phyloP scores from a whole-genome alignment of 768 basidiomycete genomes.

The Termitomyces sp. region DNA sequence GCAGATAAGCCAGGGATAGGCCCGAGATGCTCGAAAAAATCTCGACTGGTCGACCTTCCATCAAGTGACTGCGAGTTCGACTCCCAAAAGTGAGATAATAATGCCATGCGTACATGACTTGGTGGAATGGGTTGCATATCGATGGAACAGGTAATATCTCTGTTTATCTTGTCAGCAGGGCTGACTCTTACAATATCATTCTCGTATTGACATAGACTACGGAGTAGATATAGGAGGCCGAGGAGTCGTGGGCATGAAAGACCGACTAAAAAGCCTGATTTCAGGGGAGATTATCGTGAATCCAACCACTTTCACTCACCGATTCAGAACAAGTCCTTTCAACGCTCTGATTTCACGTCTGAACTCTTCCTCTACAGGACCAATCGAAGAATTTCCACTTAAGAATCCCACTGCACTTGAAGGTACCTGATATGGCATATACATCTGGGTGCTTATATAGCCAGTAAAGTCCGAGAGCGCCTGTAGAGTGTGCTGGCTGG shows the following conservation, averaged over 20 bases:
- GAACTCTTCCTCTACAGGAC: conserved; percentile 60
- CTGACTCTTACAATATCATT: not conserved
- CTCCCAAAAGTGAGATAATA: not conserved
- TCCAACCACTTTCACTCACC: conserved; percentile 33
- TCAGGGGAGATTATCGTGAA: not conserved
- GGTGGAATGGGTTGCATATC: not conserved
- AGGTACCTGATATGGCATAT: conserved; percentile 39
- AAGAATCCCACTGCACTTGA: conserved; percentile 20
- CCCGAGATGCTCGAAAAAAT: not conserved
- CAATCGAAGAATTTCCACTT: conserved; percentile 17
- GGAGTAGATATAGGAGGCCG: conserved; percentile 11
- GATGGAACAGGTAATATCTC: not conserved
- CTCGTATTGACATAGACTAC: not conserved
- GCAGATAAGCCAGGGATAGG: not conserved
- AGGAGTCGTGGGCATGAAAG: conserved; percentile 31
- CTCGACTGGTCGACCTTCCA: not conserved
- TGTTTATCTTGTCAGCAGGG: not conserved
- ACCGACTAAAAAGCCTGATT: conserved; percentile 22
- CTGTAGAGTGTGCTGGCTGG: conserved; percentile 59
- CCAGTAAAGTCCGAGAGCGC: conserved; percentile 70
- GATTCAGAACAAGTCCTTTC: conserved; percentile 74
- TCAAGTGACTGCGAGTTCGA: not conserved
- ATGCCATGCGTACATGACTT: not conserved
- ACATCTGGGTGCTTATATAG: conserved; percentile 72
- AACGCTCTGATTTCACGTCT: conserved; percentile 69